Conservation (phyloP, 2,329 filamentous ascomycete species). For the Aspergillus ustus region DNA sequence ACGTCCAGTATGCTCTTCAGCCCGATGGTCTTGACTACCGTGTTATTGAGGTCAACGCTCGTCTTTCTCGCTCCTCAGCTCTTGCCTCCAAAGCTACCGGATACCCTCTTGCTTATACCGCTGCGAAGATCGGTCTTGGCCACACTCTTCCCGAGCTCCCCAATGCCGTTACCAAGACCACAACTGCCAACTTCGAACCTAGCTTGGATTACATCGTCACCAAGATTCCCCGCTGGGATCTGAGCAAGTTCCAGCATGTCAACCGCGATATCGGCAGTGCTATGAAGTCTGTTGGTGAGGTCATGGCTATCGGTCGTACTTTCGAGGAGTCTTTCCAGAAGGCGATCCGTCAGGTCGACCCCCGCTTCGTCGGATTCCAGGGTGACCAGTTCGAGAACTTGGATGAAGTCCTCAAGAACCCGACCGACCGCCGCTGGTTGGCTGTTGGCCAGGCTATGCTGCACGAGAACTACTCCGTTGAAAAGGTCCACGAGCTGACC, state of each 20-base stretch:
- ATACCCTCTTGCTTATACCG: slow-evolving; percentile 95
- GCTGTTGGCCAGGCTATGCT: slow-evolving; percentile 98
- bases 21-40: slow-evolving; percentile 97
- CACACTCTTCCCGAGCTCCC: slow-evolving; percentile 94
- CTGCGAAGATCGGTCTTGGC: slow-evolving; percentile 96
- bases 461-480: slow-evolving; percentile 92
- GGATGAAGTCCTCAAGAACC: slow-evolving; percentile 86
- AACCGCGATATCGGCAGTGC: slow-evolving; percentile 96
- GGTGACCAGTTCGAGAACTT: slow-evolving; percentile 93
- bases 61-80: slow-evolving; percentile 95
- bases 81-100: slow-evolving; percentile 97
- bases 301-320: slow-evolving; percentile 98
- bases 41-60: slow-evolving; percentile 98
- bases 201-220: slow-evolving; percentile 97
- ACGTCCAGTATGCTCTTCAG: slow-evolving; percentile 96
- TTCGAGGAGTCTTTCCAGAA: slow-evolving; percentile 99
- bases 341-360: slow-evolving; percentile 95
- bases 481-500: slow-evolving; percentile 87
- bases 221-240: slow-evolving; percentile 98
- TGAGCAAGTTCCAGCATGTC: slow-evolving; percentile 98
- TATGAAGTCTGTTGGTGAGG: slow-evolving; percentile 99
- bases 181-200: slow-evolving; percentile 97
- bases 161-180: slow-evolving; percentile 98
- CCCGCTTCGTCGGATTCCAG: slow-evolving; percentile 89
- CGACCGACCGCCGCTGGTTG: slow-evolving; percentile 95